Conservation (phyloP, 2,329 filamentous ascomycete genomes). For the Stemphylium lycopersici region DNA sequence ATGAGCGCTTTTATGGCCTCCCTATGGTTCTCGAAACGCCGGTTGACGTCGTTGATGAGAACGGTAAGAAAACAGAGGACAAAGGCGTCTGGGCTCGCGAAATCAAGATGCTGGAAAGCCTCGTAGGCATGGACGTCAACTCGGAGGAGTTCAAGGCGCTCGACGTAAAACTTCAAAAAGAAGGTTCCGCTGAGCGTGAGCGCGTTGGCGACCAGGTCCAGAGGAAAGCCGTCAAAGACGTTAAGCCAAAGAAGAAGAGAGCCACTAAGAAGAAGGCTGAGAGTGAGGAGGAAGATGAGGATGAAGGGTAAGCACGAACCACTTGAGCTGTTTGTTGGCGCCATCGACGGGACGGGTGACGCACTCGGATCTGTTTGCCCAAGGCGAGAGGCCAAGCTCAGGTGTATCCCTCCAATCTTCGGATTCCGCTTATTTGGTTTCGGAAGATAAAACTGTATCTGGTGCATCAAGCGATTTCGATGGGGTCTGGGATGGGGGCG, state of each 20-base stretch:
- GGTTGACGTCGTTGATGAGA: slow-evolving; percentile 71
- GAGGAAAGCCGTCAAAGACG: slow-evolving; percentile 32
- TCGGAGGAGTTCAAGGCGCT: slow-evolving; percentile 72
- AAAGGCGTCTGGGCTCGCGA: slow-evolving; percentile 87
- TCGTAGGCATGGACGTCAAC: slow-evolving; percentile 83
- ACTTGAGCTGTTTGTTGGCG: not conserved
- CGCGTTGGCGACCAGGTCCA: slow-evolving; percentile 76
- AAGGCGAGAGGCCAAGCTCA: not conserved
- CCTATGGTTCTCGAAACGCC: slow-evolving; percentile 98
- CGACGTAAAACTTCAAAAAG: slow-evolving; percentile 68
- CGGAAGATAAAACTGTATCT: not conserved
- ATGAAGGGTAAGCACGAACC: slow-evolving; percentile 15
- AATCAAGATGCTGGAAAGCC: slow-evolving; percentile 89
- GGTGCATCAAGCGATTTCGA: not conserved
- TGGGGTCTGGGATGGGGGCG: not conserved
- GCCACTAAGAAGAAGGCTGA: slow-evolving; percentile 22
- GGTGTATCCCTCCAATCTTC: not conserved
- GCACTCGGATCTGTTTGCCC: not conserved
- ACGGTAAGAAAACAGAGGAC: slow-evolving; percentile 73
- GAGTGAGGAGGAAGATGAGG: slow-evolving; percentile 26
- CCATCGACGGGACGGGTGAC: slow-evolving; percentile 1
- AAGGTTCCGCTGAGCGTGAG: slow-evolving; percentile 73
- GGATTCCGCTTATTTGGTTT: not conserved
- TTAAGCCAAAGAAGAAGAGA: slow-evolving; percentile 22
- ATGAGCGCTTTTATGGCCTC: slow-evolving; percentile 73